phyloP scores from a whole-genome alignment of 495 filamentous ascomycete genomes.

The Ascobolus immersus region DNA sequence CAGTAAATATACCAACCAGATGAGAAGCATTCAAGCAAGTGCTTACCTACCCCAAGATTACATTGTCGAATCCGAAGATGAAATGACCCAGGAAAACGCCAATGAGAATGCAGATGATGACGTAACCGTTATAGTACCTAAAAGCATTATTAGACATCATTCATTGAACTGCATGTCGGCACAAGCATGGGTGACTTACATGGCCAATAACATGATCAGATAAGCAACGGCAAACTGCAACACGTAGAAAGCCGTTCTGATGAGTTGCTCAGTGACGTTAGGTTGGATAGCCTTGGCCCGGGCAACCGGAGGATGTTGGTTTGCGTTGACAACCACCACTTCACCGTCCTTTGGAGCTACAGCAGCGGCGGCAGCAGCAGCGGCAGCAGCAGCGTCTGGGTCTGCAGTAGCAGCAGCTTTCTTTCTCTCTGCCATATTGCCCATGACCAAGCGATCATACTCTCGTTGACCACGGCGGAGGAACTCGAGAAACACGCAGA shows the following conservation, averaged over 20 bases:
- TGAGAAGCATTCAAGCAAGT: no score
- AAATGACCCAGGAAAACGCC: slow-evolving; percentile 36
- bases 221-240: slow-evolving; percentile 45
- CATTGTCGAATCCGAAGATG: slow-evolving; percentile 19
- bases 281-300: no score
- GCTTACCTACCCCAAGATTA: no score
- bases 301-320: no score
- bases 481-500: slow-evolving; percentile 37
- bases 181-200: slow-evolving; percentile 12
- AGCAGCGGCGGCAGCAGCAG: no score
- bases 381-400: slow-evolving; percentile 31
- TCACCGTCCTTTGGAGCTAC: no score
- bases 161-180: no score
- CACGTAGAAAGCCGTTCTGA: no score
- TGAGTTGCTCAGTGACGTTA: no score
- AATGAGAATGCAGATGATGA: slow-evolving; percentile 36
- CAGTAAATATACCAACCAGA: background rate
- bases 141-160: slow-evolving; percentile 12
- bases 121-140: slow-evolving; percentile 41
- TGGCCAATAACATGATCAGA: slow-evolving; percentile 18
- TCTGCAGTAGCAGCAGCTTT: slow-evolving; percentile 15
- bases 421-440: no score
- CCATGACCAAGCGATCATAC: slow-evolving; percentile 35
- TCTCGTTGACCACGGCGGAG: slow-evolving; percentile 31
- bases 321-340: no score